These are phyloP conservation scores for Beta vulgaris DNA, from an alignment of 148 eudicot species.

Conservation along the genomic window DNA sequence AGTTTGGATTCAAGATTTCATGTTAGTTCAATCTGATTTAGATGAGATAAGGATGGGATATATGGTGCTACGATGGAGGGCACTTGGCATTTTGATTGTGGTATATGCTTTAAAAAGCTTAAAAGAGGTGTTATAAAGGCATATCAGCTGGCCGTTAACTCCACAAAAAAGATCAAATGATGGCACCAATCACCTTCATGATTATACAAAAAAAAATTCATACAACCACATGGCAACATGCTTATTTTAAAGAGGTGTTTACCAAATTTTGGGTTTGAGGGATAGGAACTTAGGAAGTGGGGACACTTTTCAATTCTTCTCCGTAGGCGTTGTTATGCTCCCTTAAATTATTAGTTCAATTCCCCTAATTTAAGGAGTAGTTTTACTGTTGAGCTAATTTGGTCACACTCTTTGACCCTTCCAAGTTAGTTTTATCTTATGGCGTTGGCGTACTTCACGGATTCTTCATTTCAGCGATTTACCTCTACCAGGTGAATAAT, in stretches of 20 bases:
- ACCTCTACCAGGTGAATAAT: too few relatives aligned
- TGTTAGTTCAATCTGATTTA: too few relatives aligned
- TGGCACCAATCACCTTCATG: conserved; percentile 25
- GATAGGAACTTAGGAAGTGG: neutral
- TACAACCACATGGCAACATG: neutral
- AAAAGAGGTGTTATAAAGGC: neutral
- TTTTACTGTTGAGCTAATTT: neutral
- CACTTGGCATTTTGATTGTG: neutral
- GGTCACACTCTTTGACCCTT: neutral
- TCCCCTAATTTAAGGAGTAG: neutral
- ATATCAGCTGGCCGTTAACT: neutral
- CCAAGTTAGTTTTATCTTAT: too few relatives aligned
- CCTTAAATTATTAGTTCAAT: neutral
- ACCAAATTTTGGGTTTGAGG: too few relatives aligned
- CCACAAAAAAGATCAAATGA: conserved; percentile 16
- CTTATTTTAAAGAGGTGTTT: too few relatives aligned
- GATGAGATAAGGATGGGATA: too few relatives aligned
- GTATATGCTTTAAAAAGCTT: conserved; percentile 9
- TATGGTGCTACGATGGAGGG: neutral
- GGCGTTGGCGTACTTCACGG: too few relatives aligned
- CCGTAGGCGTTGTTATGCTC: too few relatives aligned
- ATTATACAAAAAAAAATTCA: conserved; percentile 1
- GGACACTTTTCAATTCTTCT: conserved; percentile 4
- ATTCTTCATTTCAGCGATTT: too few relatives aligned
- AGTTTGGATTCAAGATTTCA: too few relatives aligned